phyloP scores from a whole-genome alignment of 192 early-diverging fungal species.

The Backusella westeae region DNA sequence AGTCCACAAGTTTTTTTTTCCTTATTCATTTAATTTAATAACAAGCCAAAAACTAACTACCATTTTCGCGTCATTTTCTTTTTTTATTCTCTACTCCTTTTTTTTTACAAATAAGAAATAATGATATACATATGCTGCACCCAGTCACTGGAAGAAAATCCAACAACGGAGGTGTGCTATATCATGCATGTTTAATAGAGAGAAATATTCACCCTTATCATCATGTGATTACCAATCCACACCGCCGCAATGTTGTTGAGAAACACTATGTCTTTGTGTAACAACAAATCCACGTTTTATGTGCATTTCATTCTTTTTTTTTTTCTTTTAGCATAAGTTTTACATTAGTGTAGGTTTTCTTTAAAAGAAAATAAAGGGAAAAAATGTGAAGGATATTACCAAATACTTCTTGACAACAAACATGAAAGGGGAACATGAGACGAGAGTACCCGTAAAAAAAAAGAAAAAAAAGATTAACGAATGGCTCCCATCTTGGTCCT shows the following conservation, averaged over 20 bases:
- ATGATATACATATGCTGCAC: background rate
- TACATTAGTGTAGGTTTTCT: background rate
- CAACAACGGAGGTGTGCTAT: background rate
- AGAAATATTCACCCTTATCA: background rate
- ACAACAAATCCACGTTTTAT: background rate
- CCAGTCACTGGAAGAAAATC: background rate
- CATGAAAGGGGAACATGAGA: background rate
- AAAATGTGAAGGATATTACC: background rate
- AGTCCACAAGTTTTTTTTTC: background rate
- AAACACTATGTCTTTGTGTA: background rate
- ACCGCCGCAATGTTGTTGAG: background rate
- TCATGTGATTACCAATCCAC: background rate
- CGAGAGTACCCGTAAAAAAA: background rate
- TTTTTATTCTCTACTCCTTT: background rate
- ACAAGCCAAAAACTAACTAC: background rate
- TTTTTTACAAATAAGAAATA: background rate
- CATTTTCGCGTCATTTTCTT: background rate
- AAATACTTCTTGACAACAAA: background rate
- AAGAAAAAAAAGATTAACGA: background rate
- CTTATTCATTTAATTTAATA: background rate
- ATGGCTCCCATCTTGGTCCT: background rate
- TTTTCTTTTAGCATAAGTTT: background rate
- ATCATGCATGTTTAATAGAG: background rate
- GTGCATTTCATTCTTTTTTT: background rate
- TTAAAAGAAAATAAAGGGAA: background rate